Evolutionary conservation across 345 rosid genomes (phyloP), one percentile per base, ranked within the genome.

Genomic region (Pistacia atlantica): DNA sequence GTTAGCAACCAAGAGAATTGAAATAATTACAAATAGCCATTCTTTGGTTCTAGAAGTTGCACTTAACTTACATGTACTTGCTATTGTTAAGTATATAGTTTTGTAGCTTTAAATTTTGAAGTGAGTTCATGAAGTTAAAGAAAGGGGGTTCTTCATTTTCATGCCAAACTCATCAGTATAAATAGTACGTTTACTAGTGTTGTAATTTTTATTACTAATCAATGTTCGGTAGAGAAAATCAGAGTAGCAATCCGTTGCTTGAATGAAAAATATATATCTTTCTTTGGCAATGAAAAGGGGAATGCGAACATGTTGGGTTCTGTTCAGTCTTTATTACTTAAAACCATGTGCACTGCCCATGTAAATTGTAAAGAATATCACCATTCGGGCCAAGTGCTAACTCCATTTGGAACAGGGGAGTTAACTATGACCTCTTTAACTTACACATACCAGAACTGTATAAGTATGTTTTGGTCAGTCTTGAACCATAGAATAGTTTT

Each of bases 231-330:
- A 2, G 51, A 60, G 10, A 20, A 25, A 25, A 42, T 28, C 16
- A 11, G 25, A 9, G 48, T 28, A 42, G 2, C 17, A 22, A 8
- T 46, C 18, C 18, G 11, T 18, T 28, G 14, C 75, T 72, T 59
- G 20, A 42, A 12, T 1, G 33, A 31, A 31, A 31, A 31, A 31
- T 31, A 31, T 31, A 31, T 31, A 31, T 45, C 25, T 72, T 20
- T 13, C n/a, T 45, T 46, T 58, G 63, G 65, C 48, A 35, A 71
- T 7, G 75, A 58, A 71, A 57, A 71, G 22, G 38, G 38, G 14
- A 58, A 3, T 13, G 2, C 37, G 7, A 12, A 35, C 28, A 31
- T 49, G 51, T 31, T 31, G 33, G 33, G 33, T 31, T 31, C 1
- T 31, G 33, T 31, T 31, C 33, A 31, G 2, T 31, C 33, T 31